Evolutionary conservation across 352 stramenopile genomes (phyloP).

Genomic region (Globisporangium barbulae): DNA sequence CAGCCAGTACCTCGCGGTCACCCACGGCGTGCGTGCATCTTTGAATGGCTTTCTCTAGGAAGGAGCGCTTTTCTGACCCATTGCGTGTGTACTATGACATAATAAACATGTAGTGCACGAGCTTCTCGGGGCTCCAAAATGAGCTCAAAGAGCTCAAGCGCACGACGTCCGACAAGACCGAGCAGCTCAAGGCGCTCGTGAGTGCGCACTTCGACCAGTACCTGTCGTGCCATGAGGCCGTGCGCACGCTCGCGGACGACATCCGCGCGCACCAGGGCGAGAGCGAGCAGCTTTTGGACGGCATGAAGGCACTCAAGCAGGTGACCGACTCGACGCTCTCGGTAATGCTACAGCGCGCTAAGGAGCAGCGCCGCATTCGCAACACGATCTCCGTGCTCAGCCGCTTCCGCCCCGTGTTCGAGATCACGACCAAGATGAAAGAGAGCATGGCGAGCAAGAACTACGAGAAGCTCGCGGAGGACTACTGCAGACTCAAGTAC

Average conservation of each 20-base stretch:
- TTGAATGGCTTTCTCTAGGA: not conserved
- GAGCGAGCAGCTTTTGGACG: constrained; percentile 39
- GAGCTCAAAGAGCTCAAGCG: constrained; percentile 70
- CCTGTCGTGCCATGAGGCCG: constrained; percentile 75
- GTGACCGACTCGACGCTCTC: constrained; percentile 67
- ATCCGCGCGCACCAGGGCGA: constrained; percentile 63
- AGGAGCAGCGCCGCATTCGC: constrained; percentile 72
- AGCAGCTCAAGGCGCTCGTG: constrained; percentile 80
- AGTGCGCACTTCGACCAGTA: constrained; percentile 84
- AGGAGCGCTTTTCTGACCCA: not conserved
- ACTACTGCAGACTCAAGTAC: constrained; percentile 67
- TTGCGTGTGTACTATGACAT: not conserved
- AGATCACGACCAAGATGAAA: constrained; percentile 78
- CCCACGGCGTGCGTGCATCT: constrained; percentile 47
- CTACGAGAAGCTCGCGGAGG: constrained; percentile 70
- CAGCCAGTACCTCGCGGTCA: constrained; percentile 56
- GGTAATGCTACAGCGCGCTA: constrained; percentile 70
- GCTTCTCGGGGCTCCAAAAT: constrained; percentile 50
- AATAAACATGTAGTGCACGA: constrained; percentile 37
- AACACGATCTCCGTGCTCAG: constrained; percentile 70
- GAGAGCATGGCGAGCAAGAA: constrained; percentile 53
- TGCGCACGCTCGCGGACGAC: constrained; percentile 57
- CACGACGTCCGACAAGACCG: constrained; percentile 78
- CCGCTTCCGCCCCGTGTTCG: constrained; percentile 64
- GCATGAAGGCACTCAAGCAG: constrained; percentile 56